Evolutionary conservation across 2,329 filamentous ascomycete genomes (phyloP), one percentile per base, ranked within the genome.

Genomic region (Dothistroma pini): DNA sequence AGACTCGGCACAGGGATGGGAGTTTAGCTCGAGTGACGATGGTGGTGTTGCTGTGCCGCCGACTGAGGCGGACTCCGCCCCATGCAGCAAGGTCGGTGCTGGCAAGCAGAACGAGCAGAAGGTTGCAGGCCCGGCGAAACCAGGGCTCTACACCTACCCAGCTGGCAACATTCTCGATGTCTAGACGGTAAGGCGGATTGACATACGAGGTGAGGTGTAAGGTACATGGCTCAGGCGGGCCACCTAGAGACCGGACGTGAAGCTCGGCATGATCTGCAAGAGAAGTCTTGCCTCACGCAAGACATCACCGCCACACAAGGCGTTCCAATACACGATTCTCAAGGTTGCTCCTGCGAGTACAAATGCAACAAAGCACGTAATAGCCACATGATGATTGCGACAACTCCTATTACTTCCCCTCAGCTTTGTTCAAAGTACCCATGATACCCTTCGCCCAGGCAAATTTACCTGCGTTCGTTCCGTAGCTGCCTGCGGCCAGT

Each of bases 401-500:
- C 9, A 59, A 48, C 44, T 52, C 54, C 25, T 29, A 53, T 58
- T 51, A 61, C 50, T 59, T 50, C 4, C 63, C 65, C 41, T 63
- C 57, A 47, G 65, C 65, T 57, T 67, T 67, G 22, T 60, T 60
- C 47, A 66, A 53, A n/a, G 57, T 67, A 4, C 65, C 65, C 19
- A 65, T 55, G 22, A 63, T 49, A 0, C 65, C 65, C 25, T 66
- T 67, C 14, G 55, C 57, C 63, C 63, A 66, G 14, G 65, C 35
- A 38, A 67, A 67, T 52, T 64, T 65, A n/a, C 66, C 64, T 2
- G 66, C 62, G 68, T 86, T 71, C 54, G 75, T 76, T 0, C 74
- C 74, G 61, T 78, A 76, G 21, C 74, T 75, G 8, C 76, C 77
- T 12, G 73, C 69, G 0, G 75, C 76, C 57, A 77, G 68, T n/a